These are phyloP conservation scores for Gnomoniopsis sp. DNA, from an alignment of 2,329 filamentous ascomycete species.

Conservation along the genomic window DNA sequence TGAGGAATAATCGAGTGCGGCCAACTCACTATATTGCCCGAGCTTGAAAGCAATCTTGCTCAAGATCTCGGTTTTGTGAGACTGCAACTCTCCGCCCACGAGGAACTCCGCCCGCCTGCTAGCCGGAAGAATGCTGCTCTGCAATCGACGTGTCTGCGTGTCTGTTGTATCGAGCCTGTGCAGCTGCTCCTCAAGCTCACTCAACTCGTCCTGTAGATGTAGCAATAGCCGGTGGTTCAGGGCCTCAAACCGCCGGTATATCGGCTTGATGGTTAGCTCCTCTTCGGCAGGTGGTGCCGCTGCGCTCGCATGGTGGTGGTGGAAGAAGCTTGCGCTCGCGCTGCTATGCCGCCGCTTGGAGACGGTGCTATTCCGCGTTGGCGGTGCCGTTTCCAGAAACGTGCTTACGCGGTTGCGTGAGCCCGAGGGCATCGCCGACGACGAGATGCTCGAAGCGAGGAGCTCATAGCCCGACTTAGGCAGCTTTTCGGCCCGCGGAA, in stretches of 20 bases:
- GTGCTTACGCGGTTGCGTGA: constrained; percentile 18
- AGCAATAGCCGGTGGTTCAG: constrained; percentile 80
- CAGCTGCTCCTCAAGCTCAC: constrained; percentile 76
- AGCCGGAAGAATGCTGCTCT: constrained; percentile 48
- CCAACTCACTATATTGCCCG: constrained; percentile 60
- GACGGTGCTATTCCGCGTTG: not conserved
- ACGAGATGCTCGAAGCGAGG: constrained; percentile 53
- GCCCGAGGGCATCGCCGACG: constrained; percentile 19
- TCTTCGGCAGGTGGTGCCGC: not conserved
- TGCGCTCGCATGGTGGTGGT: constrained; percentile 21
- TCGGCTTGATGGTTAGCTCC: constrained; percentile 44
- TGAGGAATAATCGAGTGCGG: not conserved
- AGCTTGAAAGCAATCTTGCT: constrained; percentile 64
- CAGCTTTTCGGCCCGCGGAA: constrained; percentile 38
- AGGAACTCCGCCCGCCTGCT: constrained; percentile 57
- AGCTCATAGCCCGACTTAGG: constrained; percentile 59
- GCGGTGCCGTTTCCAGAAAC: constrained; percentile 18
- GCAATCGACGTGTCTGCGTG: constrained; percentile 42
- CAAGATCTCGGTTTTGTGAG: constrained; percentile 57
- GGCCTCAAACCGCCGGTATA: constrained; percentile 80
- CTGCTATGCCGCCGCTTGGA: constrained; percentile 5
- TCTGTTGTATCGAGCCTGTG: constrained; percentile 61
- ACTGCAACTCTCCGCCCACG: constrained; percentile 54
- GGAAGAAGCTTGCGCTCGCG: constrained; percentile 7
- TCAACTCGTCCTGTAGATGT: constrained; percentile 81